Base-by-base conservation (phyloP, 2,329 filamentous ascomycete species). In the Trichocomaceae sp. region DNA sequence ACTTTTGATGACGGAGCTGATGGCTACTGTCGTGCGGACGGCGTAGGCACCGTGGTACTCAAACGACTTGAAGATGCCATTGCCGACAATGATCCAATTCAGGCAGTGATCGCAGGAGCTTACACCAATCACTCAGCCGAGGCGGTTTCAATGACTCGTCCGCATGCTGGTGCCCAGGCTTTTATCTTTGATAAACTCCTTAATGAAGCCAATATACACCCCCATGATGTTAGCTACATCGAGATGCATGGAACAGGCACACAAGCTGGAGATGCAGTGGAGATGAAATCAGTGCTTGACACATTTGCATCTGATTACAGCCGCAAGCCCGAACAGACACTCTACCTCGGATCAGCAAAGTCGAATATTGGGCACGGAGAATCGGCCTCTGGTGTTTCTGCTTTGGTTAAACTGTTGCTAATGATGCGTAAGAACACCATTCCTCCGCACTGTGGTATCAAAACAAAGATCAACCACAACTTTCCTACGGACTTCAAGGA, bases 391-490 rank as follows among this genome's bases (percentile, higher is more conserved):
- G 68, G 68, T 50, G 65, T 71, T 22, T 61, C 61, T 22, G 61
- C 68, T 2, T 70, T 87, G 4, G 75, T 82, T 66, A 87, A 87
- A 67, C 80, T 85, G 0, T 68, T 87, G 5, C 63, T 86, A 64
- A 86, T 86, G 83, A 67, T 86, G 54, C 76, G 83, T 66, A 79
- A 85, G 63, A 79, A 79, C 56, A 68, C 71, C 5, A 86, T 87
- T 37, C 83, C 84, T 0, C 83, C 82, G 0, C 85, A 88, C 57
- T 76, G 81, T 20, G 84, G 85, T 12, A 86, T 88, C 72, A 87
- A 87, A 51, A 69, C 62, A 35, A 62, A 65, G 46, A 66, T 70
- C 46, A 71, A 71, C 58, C 67, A 64, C 35, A 64, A 62, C 17
- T 66, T 72, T 22, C 64, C 68, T 5, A 65, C 64, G 6, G 66